These are phyloP conservation scores for Erigeron canadensis DNA, from an alignment of 129 eudicot genomes.

Conservation along the genomic window DNA sequence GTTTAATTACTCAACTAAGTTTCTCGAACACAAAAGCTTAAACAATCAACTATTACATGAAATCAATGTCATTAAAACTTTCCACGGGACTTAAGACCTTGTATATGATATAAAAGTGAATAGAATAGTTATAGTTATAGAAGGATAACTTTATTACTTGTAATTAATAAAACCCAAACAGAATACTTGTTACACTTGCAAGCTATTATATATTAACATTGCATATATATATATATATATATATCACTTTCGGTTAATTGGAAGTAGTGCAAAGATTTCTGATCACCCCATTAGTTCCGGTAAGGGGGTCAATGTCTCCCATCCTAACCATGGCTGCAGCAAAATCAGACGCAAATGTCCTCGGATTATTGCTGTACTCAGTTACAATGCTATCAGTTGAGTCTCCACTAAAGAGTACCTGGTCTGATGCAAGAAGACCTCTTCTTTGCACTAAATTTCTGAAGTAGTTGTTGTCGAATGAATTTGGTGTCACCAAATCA, in stretches of 20 bases:
- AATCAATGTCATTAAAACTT: too few species aligned
- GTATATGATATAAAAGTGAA: too few species aligned
- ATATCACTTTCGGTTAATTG: background rate
- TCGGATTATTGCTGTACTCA: conserved; percentile 42
- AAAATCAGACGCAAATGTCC: conserved; percentile 42
- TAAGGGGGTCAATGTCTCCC: conserved; percentile 49
- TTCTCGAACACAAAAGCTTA: too few species aligned
- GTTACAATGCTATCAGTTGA: conserved; percentile 51
- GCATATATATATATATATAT: too few species aligned
- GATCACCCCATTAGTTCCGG: conserved; percentile 45
- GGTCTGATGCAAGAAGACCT: conserved; percentile 65
- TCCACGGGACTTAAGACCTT: too few species aligned
- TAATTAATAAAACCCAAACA: too few species aligned
- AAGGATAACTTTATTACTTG: too few species aligned
- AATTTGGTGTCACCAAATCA: conserved; percentile 56
- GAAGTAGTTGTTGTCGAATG: conserved; percentile 65
- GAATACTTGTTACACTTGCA: too few species aligned
- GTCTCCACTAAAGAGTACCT: conserved; percentile 53
- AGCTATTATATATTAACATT: too few species aligned
- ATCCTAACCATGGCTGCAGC: conserved; percentile 58
- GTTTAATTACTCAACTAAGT: too few species aligned
- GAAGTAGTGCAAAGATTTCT: conserved; percentile 47
- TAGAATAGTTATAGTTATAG: too few species aligned
- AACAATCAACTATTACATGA: too few species aligned
- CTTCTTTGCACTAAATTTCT: conserved; percentile 38